Conservation (phyloP, 352 stramenopile genomes). For the Phytophthora cactorum region DNA sequence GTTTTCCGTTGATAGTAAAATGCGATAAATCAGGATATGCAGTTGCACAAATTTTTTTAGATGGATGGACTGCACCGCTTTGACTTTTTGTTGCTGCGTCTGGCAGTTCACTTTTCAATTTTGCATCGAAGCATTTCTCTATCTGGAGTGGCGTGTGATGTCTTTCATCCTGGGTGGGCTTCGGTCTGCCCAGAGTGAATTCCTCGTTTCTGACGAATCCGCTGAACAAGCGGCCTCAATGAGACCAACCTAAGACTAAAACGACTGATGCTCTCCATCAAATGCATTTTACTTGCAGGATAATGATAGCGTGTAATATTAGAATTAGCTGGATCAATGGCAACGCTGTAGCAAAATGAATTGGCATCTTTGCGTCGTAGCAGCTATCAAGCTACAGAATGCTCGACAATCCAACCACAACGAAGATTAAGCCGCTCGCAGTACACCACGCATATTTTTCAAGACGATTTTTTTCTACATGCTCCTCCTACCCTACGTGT, state of each 20-base stretch:
- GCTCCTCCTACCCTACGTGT: constrained; percentile 7
- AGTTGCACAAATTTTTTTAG: constrained; percentile 1
- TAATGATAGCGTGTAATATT: neutral
- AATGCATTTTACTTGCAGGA: constrained; percentile 4
- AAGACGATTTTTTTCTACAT: no score
- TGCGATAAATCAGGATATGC: constrained; percentile 19
- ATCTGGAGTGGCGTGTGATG: constrained; percentile 61
- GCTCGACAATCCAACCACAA: no score
- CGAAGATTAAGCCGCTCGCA: no score
- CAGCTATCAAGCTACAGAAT: no score
- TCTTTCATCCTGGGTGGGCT: constrained; percentile 67
- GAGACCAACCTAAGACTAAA: constrained; percentile 85
- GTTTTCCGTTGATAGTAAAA: neutral
- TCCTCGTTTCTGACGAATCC: constrained; percentile 91
- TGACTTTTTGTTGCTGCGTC: neutral
- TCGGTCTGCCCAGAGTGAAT: constrained; percentile 78
- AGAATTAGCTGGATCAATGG: neutral
- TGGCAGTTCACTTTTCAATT: constrained; percentile 22
- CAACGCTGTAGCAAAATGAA: neutral
- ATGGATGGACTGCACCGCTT: constrained; percentile 26
- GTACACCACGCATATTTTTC: no score
- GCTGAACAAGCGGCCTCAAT: constrained; percentile 88
- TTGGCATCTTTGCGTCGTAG: neutral
- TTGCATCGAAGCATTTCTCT: constrained; percentile 1
- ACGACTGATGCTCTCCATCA: constrained; percentile 72